phyloP scores from a whole-genome alignment of 352 stramenopile species.

The Pythium monospermum region DNA sequence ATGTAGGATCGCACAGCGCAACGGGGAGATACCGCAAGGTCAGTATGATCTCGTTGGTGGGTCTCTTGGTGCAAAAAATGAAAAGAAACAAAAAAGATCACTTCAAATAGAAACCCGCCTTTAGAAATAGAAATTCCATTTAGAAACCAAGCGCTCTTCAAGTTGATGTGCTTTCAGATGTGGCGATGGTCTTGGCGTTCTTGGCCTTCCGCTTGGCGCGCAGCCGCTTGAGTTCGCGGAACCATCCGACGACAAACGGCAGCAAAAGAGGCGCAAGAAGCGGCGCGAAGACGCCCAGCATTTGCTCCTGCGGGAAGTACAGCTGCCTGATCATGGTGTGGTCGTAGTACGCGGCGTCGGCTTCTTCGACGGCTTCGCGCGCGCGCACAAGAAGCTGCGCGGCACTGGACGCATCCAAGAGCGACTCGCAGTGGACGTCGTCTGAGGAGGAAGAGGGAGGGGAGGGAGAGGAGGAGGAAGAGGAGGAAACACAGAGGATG shows the following conservation, averaged over 20 bases:
- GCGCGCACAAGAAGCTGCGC: slow-evolving; percentile 10
- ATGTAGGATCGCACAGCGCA: too few species aligned
- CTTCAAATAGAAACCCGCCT: neutral
- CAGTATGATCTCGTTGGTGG: too few species aligned
- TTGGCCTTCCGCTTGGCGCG: slow-evolving; percentile 14
- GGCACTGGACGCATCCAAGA: neutral
- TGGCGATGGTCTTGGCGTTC: slow-evolving; percentile 1
- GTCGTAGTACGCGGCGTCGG: slow-evolving; percentile 32
- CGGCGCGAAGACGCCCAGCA: slow-evolving; percentile 26
- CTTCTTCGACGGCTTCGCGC: slow-evolving; percentile 15
- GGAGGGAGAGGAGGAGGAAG: neutral
- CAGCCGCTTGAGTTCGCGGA: slow-evolving; percentile 25
- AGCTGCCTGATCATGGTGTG: slow-evolving; percentile 32
- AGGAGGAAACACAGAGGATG: slow-evolving; percentile 30
- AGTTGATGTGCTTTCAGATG: too few species aligned
- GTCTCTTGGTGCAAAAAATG: too few species aligned
- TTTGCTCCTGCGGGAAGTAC: slow-evolving; percentile 32
- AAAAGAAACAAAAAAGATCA: slow-evolving; percentile 9
- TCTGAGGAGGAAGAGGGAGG: too few species aligned
- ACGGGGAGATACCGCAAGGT: too few species aligned
- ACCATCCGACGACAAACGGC: slow-evolving; percentile 25
- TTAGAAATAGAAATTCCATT: neutral
- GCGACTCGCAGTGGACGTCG: neutral
- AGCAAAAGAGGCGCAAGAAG: slow-evolving; percentile 28
- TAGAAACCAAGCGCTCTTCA: too few species aligned